Base-by-base conservation (phyloP, 78 protist genomes). In the Dictyostelium citrinum region DNA sequence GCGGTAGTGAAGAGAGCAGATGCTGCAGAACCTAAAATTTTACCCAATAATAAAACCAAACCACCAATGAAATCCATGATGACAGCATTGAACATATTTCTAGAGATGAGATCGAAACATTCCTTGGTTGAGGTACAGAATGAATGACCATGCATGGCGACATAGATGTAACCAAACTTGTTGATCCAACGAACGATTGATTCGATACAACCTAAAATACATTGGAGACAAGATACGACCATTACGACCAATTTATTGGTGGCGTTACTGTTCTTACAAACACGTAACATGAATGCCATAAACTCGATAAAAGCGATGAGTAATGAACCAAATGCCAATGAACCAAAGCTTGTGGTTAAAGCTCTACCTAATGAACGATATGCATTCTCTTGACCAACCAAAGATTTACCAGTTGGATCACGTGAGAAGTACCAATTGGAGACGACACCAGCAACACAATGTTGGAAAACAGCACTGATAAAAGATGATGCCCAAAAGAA, bases 381-480 rank as follows among this genome's bases (percentile, higher is more conserved):
- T 0, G 96, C 92, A 67, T 74, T 74, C 10, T 22, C 2, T 60
- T 81, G 71, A 79, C 83, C 90, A 37, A 80, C 84, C 12, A 37
- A 58, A 14, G 81, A 29, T 55, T 64, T 60, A 37, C 84, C 88
- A 39, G 85, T 67, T 82, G 88, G 84, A 31, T 78, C 70, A 33
- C 91, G 51, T 12, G 81, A 45, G 35, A 93, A 93, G 24, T 93
- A 93, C 96, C 96, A 93, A 61, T 84, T 82, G 5, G 96, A 75
- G 2, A 93, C 91, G 51, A 85, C 71, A 76, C 96, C 96, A n/a
- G 96, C 96, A 61, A 93, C 88, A 58, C 81, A 77, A 33, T 61
- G 82, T 83, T 93, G 96, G 84, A 93, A 81, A 0, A 93, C 86
- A 14, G 91, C 96, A 31, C 78, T 46, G 43, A 82, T 83, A 51